phyloP scores from a whole-genome alignment of 2,329 filamentous ascomycete species.

The Fragosphaeria purpurea region DNA sequence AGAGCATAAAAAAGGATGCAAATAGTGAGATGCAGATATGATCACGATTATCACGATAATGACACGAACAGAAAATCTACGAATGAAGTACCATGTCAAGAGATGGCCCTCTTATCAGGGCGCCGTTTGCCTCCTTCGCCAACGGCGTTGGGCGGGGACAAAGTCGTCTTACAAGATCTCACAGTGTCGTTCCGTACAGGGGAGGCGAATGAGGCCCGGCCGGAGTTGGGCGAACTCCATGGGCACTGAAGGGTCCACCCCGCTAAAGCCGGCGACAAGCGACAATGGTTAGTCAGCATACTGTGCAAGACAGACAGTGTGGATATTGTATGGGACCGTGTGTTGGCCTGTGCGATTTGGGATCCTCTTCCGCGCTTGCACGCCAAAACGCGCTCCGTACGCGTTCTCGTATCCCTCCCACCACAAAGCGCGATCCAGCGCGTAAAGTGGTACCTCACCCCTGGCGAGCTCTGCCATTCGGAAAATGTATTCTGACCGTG shows the following conservation, averaged over 20 bases:
- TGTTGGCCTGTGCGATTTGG: too few species aligned
- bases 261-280: neutral
- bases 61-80: neutral
- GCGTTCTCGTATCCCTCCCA: neutral
- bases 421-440: neutral
- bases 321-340: too few species aligned
- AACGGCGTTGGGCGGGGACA: too few species aligned
- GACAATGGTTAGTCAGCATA: neutral
- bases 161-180: too few species aligned
- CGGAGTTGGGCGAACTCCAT: conserved; percentile 6
- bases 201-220: too few species aligned
- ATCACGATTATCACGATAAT: too few species aligned
- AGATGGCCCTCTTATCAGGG: too few species aligned
- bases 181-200: too few species aligned
- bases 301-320: neutral
- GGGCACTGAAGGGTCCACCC: neutral
- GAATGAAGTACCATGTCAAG: too few species aligned
- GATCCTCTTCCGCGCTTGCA: neutral
- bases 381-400: conserved; percentile 1
- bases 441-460: conserved; percentile 10
- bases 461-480: neutral
- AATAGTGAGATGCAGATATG: neutral
- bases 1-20: neutral
- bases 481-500: neutral
- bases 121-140: too few species aligned